Base-by-base conservation (phyloP, 129 eudicot species). In the Saposhnikovia divaricata region DNA sequence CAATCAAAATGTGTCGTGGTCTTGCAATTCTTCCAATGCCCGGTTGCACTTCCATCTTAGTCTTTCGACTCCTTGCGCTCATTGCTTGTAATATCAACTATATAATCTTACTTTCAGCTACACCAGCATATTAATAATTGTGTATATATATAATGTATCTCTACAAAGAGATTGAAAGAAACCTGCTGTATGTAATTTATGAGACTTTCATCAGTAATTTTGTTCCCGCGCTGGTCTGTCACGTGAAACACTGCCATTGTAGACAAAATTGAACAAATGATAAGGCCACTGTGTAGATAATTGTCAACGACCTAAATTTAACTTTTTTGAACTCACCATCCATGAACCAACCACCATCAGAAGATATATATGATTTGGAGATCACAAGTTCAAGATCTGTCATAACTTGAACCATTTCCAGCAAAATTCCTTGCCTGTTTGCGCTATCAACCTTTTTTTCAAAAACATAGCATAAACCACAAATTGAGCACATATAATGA, bases 291-390 rank as follows among this genome's bases (percentile, higher is more conserved):
- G 34, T 55, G 27, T 61, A 61, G 2, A 61, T 34, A 8, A 42
- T 40, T 72, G n/a, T 21, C 13, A 23, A 21, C 12, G 14, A 72
- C 43, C 7, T 5, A 71, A 71, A 18, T 7, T 7, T 2, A 6
- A 39, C 47, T 37, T 18, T 71, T 27, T 40, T 2, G 16, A 47
- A 89, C 91, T 72, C 42, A 95, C 98, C 98, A 80, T 95, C 97
- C 98, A 95, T 95, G 79, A 90, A 85, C 98, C 98, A 95, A 80
- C 83, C 90, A 80, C 98, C 97, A 68, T 95, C 98, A 0, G 97
- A 92, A 74, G 85, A 90, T 69, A 95, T 90, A 87, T 95, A 92
- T 1, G 98, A 95, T 86, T 89, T 92, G 81, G 93, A 90, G 81
- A 95, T 95, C 31, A 92, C 83, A 48, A 95, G 94, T 80, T 92